Evolutionary conservation across 2,329 filamentous ascomycete species (phyloP), one percentile per base, ranked within the genome.

Genomic region (Hyphodiscus sp.): DNA sequence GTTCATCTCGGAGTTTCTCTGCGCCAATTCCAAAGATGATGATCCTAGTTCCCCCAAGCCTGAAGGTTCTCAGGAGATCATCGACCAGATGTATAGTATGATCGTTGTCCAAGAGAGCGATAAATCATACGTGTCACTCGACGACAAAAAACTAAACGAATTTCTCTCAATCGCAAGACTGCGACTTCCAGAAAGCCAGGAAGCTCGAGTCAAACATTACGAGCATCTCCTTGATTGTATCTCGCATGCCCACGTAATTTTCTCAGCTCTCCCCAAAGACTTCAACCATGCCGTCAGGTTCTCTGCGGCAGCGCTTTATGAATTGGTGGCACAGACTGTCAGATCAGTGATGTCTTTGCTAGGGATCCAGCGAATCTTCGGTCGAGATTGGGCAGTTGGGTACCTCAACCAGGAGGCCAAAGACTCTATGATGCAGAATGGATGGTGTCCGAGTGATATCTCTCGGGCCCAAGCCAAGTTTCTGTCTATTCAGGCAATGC

Each of bases 381-480:
- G 45, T n/a, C 48, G 38, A 44, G 42, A 38, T 0, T 46, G 43
- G 45, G 46, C n/a, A 20, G 11, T 8, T 26, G 43, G 41, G 18
- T 59, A 50, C 46, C 43, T 55, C 0, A 60, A 60, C 5, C 52
- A 62, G 2, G 45, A 49, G 4, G 53, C 66, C 1, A 62, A 67
- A 49, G 44, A 20, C 9, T 57, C 56, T 20, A 69, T 70, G 67
- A 52, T 64, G 18, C 42, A 50, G 6, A 45, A 54, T 26, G 68
- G 68, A 1, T 70, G 68, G 68, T 70, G 68, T 48, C 60, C 55
- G 1, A 69, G 68, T 42, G 67, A 69, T 53, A 59, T 69, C 44
- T 51, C 52, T 19, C 54, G 56, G 45, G 45, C 43, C 1, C 42
- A 46, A 26, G 23, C 41, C 9, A 54, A 53, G 8, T 60, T 50